These are phyloP conservation scores for Elaeis guineensis DNA, from an alignment of 176 grass and related monocot genomes.

Conservation along the genomic window DNA sequence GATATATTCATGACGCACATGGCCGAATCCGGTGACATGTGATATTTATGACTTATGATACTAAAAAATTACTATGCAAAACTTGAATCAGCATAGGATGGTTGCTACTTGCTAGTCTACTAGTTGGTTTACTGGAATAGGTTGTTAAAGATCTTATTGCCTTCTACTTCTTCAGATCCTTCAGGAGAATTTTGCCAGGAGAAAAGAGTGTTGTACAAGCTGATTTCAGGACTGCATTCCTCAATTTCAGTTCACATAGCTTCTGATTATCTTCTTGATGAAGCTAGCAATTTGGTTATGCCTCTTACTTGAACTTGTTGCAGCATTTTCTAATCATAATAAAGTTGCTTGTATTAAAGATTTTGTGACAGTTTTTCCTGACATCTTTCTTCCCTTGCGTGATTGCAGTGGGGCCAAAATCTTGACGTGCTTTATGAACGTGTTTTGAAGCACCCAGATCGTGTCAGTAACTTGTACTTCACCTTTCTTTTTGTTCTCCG, in stretches of 20 bases:
- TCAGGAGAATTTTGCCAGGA: slow-evolving; percentile 80
- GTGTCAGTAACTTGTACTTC: slow-evolving; percentile 82
- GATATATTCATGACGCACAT: too few species aligned
- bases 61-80: too few species aligned
- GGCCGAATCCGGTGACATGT: too few species aligned
- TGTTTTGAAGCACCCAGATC: slow-evolving; percentile 77
- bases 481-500: slow-evolving; percentile 91
- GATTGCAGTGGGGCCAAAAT: slow-evolving; percentile 78
- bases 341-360: background rate
- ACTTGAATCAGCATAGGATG: too few species aligned
- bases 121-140: too few species aligned
- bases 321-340: too few species aligned
- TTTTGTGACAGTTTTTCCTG: slow-evolving; percentile 8
- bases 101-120: too few species aligned
- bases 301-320: too few species aligned
- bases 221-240: slow-evolving; percentile 93
- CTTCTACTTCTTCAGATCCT: slow-evolving; percentile 49
- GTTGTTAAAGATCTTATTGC: background rate
- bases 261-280: slow-evolving; percentile 67
- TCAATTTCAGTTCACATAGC: slow-evolving; percentile 99
- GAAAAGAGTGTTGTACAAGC: slow-evolving; percentile 83
- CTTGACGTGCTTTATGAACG: slow-evolving; percentile 71
- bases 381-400: slow-evolving; percentile 18
- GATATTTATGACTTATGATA: too few species aligned
- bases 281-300: slow-evolving; percentile 48